phyloP scores from a whole-genome alignment of 148 eudicot species.

The Bassia scoparia region DNA sequence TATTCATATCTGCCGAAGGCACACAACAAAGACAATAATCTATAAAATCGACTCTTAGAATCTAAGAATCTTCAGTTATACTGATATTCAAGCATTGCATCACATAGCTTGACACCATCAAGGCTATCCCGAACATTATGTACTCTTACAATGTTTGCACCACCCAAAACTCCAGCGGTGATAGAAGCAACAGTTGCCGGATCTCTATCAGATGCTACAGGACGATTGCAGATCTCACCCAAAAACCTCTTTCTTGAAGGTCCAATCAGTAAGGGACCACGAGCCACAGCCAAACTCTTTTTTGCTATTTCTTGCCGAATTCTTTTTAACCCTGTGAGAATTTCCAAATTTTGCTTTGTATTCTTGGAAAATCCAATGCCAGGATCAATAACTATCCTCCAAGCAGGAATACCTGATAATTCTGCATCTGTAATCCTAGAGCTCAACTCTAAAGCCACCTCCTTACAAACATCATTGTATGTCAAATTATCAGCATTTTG shows the following conservation, averaged over 20 bases:
- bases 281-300: constrained; percentile 64
- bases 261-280: constrained; percentile 69
- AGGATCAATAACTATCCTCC: constrained; percentile 80
- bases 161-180: constrained; percentile 64
- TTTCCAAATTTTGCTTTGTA: constrained; percentile 66
- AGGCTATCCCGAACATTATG: constrained; percentile 66
- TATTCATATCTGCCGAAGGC: not conserved
- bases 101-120: constrained; percentile 77
- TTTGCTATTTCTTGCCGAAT: constrained; percentile 60
- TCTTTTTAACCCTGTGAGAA: constrained; percentile 46
- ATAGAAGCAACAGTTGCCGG: constrained; percentile 70
- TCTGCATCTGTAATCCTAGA: constrained; percentile 53
- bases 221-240: constrained; percentile 61
- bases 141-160: constrained; percentile 86
- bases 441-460: constrained; percentile 60
- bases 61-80: constrained; percentile 1
- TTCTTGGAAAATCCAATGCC: constrained; percentile 92
- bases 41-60: not conserved
- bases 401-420: constrained; percentile 68
- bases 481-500: constrained; percentile 58
- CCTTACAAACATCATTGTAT: constrained; percentile 58
- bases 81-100: constrained; percentile 52
- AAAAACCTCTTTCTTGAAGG: constrained; percentile 86
- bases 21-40: not conserved
- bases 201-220: constrained; percentile 61